phyloP scores from a whole-genome alignment of 2,329 filamentous ascomycete genomes.

The Orbilia blumenaviensis region DNA sequence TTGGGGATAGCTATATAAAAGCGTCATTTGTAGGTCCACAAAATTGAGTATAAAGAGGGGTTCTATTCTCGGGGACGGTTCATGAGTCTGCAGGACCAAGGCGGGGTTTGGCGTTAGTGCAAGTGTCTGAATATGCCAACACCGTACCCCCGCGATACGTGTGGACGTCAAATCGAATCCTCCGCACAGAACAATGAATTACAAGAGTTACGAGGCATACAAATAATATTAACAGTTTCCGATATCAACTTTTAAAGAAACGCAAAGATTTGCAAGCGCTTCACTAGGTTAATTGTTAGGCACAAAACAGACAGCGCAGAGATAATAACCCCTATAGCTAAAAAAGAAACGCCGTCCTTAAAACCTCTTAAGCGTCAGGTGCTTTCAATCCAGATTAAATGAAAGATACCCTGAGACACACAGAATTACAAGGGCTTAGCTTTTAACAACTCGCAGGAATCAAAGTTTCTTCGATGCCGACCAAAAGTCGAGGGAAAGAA shows the following conservation, averaged over 20 bases:
- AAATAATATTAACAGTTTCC: background rate
- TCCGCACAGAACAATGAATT: background rate
- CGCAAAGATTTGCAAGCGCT: background rate
- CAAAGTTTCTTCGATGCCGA: background rate
- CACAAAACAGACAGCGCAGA: no score
- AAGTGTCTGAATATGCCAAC: no score
- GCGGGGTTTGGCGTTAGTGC: background rate
- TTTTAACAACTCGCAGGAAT: background rate
- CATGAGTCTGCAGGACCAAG: background rate
- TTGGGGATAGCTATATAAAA: background rate
- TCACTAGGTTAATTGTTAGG: background rate
- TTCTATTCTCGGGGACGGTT: background rate
- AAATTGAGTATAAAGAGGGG: background rate
- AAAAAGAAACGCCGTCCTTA: no score
- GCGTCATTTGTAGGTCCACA: background rate
- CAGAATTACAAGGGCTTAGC: background rate
- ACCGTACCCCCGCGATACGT: no score
- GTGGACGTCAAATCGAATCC: no score
- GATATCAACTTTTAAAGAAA: background rate
- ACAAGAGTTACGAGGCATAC: background rate
- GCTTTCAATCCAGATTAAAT: background rate
- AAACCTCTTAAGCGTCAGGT: no score
- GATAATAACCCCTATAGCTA: no score
- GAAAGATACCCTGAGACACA: background rate
- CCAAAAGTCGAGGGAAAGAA: background rate